Percentiles rank a stretch among this genome's conserved stretches.
Conservation (phyloP, 192 early-diverging fungal species). For the Coemansia sp. region DNA sequence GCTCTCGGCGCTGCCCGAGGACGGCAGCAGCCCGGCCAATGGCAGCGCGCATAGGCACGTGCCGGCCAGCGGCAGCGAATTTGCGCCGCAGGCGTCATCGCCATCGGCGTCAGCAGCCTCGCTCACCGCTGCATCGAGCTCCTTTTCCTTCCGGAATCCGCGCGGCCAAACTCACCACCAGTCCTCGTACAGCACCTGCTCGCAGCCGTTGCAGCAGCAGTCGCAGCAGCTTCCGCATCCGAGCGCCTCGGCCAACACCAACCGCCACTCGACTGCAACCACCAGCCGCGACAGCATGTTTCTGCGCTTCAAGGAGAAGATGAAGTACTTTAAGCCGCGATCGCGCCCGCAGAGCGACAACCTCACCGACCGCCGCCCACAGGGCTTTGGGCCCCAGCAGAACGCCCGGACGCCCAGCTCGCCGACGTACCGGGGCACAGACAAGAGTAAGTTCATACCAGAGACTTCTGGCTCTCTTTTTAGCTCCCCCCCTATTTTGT, state of each 20-base stretch:
- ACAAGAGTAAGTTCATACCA: conserved; percentile 31
- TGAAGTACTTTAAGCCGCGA: conserved; percentile 39
- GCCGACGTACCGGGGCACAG: conserved; percentile 16
- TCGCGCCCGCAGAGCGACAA: conserved; percentile 47
- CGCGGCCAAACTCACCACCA: conserved; percentile 17
- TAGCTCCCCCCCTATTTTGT: no score
- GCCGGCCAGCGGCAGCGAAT: conserved; percentile 23
- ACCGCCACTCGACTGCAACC: conserved; percentile 33
- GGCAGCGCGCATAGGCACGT: conserved; percentile 12
- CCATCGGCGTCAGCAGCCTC: conserved; percentile 40
- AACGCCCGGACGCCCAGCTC: conserved; percentile 2
- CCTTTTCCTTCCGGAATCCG: conserved; percentile 44
- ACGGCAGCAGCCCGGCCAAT: background rate
- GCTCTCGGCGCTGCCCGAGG: conserved; percentile 23
- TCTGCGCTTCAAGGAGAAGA: conserved; percentile 47
- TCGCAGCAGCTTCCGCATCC: conserved; percentile 7
- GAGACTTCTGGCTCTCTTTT: background rate
- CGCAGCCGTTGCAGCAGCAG: conserved; percentile 6
- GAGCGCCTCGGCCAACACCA: background rate
- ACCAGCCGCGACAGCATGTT: conserved; percentile 50
- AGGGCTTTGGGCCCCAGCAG: conserved; percentile 1
- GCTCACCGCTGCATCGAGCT: conserved; percentile 33
- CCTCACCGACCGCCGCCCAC: conserved; percentile 24
- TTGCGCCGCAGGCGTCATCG: conserved; percentile 30
- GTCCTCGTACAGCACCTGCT: conserved; percentile 11